These are phyloP conservation scores for Tolypocladium capitatum DNA, from an alignment of 2,329 filamentous ascomycete genomes.

Conservation along the genomic window DNA sequence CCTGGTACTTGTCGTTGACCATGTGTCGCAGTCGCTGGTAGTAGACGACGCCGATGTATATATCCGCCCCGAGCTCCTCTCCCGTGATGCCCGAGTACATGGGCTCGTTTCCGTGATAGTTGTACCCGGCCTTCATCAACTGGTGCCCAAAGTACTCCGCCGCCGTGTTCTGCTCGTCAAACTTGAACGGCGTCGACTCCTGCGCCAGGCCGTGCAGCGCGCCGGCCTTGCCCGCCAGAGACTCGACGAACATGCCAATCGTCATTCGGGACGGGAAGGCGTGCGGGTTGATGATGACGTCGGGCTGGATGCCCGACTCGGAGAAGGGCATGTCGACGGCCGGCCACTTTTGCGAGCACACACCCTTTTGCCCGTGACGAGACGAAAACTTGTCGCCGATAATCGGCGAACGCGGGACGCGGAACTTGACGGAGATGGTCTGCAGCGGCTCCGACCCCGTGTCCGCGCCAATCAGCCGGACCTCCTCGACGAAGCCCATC, in stretches of 20 bases:
- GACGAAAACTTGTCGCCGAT: conserved; percentile 99
- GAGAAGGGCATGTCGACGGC: conserved; percentile 90
- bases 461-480: conserved; percentile 80
- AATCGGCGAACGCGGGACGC: conserved; percentile 76
- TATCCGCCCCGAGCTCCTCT: conserved; percentile 84
- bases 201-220: conserved; percentile 91
- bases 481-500: conserved; percentile 79
- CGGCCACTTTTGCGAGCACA: conserved; percentile 92
- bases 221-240: conserved; percentile 86
- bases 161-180: conserved; percentile 83
- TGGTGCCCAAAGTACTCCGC: conserved; percentile 94
- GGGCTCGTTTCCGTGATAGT: conserved; percentile 95
- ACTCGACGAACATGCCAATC: conserved; percentile 98
- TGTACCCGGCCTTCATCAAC: conserved; percentile 88
- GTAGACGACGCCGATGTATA: conserved; percentile 94
- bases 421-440: conserved; percentile 82
- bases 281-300: conserved; percentile 98
- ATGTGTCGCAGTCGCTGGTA: conserved; percentile 98
- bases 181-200: conserved; percentile 90
- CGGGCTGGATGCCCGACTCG: conserved; percentile 90
- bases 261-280: conserved; percentile 99
- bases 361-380: conserved; percentile 95
- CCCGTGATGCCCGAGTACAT: conserved; percentile 98
- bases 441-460: conserved; percentile 72
- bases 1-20: conserved; percentile 99